These are phyloP conservation scores for Eucalyptus tenuipes DNA, from an alignment of 345 rosid genomes.

Conservation along the genomic window DNA sequence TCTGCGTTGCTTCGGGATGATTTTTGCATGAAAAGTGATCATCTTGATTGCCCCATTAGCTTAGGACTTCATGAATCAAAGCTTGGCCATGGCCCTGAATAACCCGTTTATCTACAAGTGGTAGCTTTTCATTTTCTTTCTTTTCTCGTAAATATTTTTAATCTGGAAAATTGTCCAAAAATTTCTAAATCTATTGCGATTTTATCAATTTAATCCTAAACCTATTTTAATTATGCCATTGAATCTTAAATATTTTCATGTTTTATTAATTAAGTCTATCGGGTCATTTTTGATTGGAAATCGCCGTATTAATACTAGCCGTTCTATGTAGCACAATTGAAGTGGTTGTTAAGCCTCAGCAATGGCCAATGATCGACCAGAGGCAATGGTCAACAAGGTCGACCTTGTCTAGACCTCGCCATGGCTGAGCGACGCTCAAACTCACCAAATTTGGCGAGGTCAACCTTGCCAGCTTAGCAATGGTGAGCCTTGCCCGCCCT, in stretches of 20 bases:
- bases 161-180: background rate
- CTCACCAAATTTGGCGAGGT: background rate
- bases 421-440: rapidly evolving
- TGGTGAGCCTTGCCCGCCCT: rapidly evolving
- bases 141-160: background rate
- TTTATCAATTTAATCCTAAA: rapidly evolving
- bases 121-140: background rate
- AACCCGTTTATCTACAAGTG: background rate
- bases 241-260: no score
- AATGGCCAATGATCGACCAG: rapidly evolving
- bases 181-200: rapidly evolving
- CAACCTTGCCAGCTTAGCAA: rapidly evolving
- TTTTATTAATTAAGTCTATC: rapidly evolving
- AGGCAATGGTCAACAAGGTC: no score
- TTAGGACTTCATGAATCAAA: background rate
- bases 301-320: rapidly evolving
- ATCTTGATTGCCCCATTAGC: background rate
- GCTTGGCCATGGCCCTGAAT: background rate
- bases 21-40: background rate
- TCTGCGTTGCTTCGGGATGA: background rate
- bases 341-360: background rate
- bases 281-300: rapidly evolving
- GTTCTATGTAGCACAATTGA: rapidly evolving
- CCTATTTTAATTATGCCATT: rapidly evolving
- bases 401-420: rapidly evolving